These are phyloP conservation scores for Cyphellophora europaea DNA, from an alignment of 2,329 filamentous ascomycete genomes.

Conservation along the genomic window DNA sequence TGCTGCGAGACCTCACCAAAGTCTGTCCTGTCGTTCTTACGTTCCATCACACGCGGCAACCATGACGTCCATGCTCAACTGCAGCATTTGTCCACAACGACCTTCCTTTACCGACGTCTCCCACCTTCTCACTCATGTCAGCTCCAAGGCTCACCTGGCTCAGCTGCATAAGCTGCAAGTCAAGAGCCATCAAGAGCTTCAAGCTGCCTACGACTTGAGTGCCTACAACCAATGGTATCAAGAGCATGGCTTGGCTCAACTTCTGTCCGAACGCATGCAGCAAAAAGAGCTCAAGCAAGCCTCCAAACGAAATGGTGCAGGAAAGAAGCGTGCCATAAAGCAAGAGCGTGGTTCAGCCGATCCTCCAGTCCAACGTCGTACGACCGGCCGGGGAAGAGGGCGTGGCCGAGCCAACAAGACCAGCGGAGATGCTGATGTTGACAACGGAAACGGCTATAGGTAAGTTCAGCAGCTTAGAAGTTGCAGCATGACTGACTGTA, in stretches of 20 bases:
- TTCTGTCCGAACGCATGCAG: conserved; percentile 69
- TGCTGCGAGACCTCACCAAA: too few relatives aligned
- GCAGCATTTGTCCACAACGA: conserved; percentile 71
- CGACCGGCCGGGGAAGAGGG: not conserved
- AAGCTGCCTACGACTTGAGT: conserved; percentile 53
- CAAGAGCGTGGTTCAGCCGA: not conserved
- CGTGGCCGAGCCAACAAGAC: not conserved
- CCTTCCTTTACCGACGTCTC: conserved; percentile 83
- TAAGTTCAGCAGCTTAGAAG: too few relatives aligned
- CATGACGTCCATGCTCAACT: conserved; percentile 69
- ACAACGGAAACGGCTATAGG: too few relatives aligned
- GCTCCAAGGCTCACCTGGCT: conserved; percentile 85
- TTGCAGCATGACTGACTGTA: too few relatives aligned
- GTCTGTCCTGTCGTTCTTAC: too few relatives aligned
- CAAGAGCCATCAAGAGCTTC: conserved; percentile 56
- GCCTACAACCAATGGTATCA: conserved; percentile 73
- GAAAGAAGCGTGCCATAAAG: not conserved
- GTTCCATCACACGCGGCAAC: too few relatives aligned
- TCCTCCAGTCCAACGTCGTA: not conserved
- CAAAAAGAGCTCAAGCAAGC: conserved; percentile 49
- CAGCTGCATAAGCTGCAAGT: conserved; percentile 75
- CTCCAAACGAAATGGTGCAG: not conserved
- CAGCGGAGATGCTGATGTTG: too few relatives aligned
- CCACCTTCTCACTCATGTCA: conserved; percentile 83
- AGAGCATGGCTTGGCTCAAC: conserved; percentile 56